phyloP scores from a whole-genome alignment of 1,284 basidiomycete species.

The Rhodotorula sp. region DNA sequence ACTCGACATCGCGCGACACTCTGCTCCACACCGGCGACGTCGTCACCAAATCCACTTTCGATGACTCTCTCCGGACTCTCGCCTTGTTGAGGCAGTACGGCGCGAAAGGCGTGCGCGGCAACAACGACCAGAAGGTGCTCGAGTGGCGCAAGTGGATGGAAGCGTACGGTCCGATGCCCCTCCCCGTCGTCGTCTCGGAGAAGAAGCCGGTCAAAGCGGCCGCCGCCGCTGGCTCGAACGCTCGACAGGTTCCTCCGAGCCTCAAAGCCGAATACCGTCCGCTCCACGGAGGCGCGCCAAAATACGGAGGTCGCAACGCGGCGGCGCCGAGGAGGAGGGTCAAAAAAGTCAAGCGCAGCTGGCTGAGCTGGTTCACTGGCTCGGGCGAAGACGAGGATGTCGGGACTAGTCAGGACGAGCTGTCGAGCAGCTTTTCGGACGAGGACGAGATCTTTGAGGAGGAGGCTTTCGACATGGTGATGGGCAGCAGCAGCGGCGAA shows the following conservation, averaged over 20 bases:
- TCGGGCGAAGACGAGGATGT: background rate
- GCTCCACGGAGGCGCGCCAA: background rate
- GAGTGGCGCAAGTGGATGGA: conserved; percentile 81
- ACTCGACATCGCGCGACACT: conserved; percentile 60
- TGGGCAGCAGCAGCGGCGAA: background rate
- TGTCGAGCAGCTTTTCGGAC: background rate
- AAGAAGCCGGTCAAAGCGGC: background rate
- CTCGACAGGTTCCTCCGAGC: background rate
- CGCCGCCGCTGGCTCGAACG: background rate
- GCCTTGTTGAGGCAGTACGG: conserved; percentile 55
- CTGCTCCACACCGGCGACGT: conserved; percentile 80
- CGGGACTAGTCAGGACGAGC: background rate
- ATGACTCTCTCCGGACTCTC: conserved; percentile 63
- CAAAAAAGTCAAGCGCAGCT: background rate
- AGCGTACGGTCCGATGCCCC: conserved; percentile 30
- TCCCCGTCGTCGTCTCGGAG: no score
- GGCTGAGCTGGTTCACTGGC: conserved; percentile 2
- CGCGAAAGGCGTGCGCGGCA: conserved; percentile 75
- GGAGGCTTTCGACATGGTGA: no score
- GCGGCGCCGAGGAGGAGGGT: background rate
- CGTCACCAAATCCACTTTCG: conserved; percentile 60
- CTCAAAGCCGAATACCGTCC: background rate
- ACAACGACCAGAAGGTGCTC: conserved; percentile 82
- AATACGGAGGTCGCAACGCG: background rate
- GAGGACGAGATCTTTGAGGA: background rate